These are phyloP conservation scores for Linum tenue DNA, from an alignment of 345 rosid genomes.

Conservation along the genomic window DNA sequence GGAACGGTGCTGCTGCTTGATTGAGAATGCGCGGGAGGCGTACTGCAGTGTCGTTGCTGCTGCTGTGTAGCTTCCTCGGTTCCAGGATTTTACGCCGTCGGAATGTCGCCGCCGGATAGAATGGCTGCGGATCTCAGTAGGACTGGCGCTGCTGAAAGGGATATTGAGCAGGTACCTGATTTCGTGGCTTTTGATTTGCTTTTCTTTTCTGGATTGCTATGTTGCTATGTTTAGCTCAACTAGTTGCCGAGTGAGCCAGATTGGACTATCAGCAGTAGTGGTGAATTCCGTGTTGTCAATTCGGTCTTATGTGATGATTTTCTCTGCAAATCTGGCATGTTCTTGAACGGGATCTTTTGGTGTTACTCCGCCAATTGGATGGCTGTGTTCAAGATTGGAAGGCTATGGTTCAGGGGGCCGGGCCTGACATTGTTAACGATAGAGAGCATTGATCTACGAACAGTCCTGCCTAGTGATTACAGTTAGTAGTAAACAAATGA, in stretches of 20 bases:
- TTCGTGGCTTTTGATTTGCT: neutral
- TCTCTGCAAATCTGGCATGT: slow-evolving; percentile 1
- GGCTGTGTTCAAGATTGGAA: neutral
- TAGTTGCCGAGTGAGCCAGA: neutral
- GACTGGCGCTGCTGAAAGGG: slow-evolving; percentile 75
- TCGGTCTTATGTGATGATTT: neutral
- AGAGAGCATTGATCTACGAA: neutral
- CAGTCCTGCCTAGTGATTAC: neutral
- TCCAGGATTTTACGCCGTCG: neutral
- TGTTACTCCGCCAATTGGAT: neutral
- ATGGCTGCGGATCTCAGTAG: slow-evolving; percentile 95
- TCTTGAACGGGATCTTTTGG: neutral
- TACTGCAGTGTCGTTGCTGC: neutral
- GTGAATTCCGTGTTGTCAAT: neutral
- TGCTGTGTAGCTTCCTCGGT: neutral
- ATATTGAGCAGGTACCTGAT: slow-evolving; percentile 73
- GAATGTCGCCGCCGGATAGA: slow-evolving; percentile 53
- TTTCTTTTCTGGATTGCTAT: neutral
- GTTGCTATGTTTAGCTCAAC: neutral
- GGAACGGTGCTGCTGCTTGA: neutral
- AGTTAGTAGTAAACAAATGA: neutral
- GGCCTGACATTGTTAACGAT: neutral
- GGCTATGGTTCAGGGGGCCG: neutral
- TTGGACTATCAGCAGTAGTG: neutral
- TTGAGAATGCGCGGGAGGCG: neutral